phyloP scores from a whole-genome alignment of 306 rosid species.

The Prunus armeniaca region DNA sequence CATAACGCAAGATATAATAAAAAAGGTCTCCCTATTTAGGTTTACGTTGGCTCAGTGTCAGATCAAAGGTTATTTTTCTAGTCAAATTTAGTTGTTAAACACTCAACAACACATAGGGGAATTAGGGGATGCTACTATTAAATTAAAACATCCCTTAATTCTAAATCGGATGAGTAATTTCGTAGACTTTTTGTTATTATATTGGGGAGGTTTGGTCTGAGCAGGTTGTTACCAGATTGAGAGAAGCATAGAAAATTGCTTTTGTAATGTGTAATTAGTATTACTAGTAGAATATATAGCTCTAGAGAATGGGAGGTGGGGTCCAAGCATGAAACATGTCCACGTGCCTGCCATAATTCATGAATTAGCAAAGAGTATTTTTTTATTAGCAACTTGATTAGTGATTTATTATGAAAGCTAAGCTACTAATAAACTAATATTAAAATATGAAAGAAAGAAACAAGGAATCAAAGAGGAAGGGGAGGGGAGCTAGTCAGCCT shows the following conservation, averaged over 20 bases:
- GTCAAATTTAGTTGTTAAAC: too few relatives aligned
- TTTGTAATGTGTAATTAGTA: background rate
- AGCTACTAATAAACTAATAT: constrained; percentile 15
- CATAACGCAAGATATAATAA: background rate
- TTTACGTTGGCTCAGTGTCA: background rate
- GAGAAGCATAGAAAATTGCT: background rate
- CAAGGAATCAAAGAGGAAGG: constrained; percentile 24
- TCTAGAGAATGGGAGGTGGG: constrained; percentile 18
- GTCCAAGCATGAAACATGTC: constrained; percentile 35
- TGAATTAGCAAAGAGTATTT: constrained; percentile 11
- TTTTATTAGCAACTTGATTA: constrained; percentile 30
- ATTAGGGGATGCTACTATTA: too few relatives aligned
- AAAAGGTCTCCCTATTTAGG: background rate
- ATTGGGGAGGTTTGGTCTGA: background rate
- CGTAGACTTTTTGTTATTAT: background rate
- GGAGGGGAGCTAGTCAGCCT: background rate
- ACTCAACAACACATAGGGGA: too few relatives aligned
- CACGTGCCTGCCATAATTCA: constrained; percentile 47
- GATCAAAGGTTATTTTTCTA: too few relatives aligned
- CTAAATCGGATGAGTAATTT: background rate
- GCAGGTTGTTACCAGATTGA: background rate
- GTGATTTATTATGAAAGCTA: constrained; percentile 21
- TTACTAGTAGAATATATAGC: background rate
- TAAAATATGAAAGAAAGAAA: background rate
- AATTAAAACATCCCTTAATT: background rate